A percentile compares a stretch with the other conserved stretches of the same genome.
Conservation (phyloP, 2,329 filamentous ascomycete species). For the Magnaporthiopsis poae region DNA sequence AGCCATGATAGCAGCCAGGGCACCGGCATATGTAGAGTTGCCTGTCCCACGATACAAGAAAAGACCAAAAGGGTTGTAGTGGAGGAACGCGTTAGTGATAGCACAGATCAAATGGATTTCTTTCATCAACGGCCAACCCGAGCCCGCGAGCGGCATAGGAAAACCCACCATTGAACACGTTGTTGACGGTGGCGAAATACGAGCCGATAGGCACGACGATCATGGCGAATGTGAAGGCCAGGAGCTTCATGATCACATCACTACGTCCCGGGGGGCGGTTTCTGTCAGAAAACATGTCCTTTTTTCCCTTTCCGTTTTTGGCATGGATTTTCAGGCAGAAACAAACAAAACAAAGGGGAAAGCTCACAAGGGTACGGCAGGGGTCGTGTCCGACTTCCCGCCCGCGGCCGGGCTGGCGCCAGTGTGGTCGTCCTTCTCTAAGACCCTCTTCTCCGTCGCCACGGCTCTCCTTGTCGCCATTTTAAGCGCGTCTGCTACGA, state of each 20-base stretch:
- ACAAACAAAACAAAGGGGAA: constrained; percentile 27
- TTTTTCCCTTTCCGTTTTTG: neutral
- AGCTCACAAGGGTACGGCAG: constrained; percentile 65
- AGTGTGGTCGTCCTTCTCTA: constrained; percentile 47
- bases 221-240: constrained; percentile 88
- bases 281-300: neutral
- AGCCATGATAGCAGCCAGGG: constrained; percentile 74
- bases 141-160: neutral
- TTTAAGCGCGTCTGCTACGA: neutral
- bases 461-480: constrained; percentile 65
- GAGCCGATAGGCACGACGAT: constrained; percentile 74
- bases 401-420: constrained; percentile 29
- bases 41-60: constrained; percentile 38
- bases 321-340: neutral
- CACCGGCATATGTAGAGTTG: constrained; percentile 80
- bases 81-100: neutral
- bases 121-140: neutral
- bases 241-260: constrained; percentile 78
- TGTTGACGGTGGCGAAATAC: constrained; percentile 73
- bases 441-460: constrained; percentile 54
- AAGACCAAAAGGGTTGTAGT: constrained; percentile 1
- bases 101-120: neutral
- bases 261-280: constrained; percentile 29
- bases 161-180: constrained; percentile 62
- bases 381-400: constrained; percentile 62